Conservation (phyloP, 345 rosid genomes). For the Arabis alpina region DNA sequence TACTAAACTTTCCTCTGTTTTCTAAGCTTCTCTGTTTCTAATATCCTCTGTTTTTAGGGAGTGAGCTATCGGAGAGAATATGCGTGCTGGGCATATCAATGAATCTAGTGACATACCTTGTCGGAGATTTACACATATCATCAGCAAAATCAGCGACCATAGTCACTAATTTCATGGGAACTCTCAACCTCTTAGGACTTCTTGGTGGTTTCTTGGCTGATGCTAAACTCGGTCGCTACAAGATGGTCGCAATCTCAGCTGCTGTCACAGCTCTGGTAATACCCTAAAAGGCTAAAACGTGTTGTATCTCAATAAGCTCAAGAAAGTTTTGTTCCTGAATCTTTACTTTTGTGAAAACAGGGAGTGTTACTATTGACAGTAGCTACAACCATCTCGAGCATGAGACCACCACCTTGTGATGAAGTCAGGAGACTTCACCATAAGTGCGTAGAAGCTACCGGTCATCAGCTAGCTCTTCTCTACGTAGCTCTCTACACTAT, state of each 20-base stretch:
- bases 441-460: conserved; percentile 70
- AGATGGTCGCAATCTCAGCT: conserved; percentile 69
- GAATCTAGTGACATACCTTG: conserved; percentile 88
- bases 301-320: background rate
- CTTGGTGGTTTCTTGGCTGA: conserved; percentile 95
- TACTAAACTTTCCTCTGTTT: conserved; percentile 4
- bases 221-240: conserved; percentile 84
- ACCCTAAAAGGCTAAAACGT: background rate
- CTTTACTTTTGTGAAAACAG: conserved; percentile 39
- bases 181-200: conserved; percentile 83
- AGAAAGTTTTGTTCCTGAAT: background rate
- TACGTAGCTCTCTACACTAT: conserved; percentile 79
- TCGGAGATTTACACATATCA: conserved; percentile 73
- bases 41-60: conserved; percentile 50
- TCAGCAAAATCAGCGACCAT: conserved; percentile 82
- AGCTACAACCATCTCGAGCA: conserved; percentile 71
- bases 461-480: conserved; percentile 68
- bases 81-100: conserved; percentile 92
- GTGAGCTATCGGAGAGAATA: conserved; percentile 86
- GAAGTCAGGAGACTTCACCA: conserved; percentile 59
- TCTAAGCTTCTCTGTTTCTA: conserved; percentile 9
- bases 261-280: conserved; percentile 71
- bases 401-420: conserved; percentile 80
- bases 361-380: conserved; percentile 68
- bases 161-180: conserved; percentile 91